Evolutionary conservation across 306 rosid genomes (phyloP).

Genomic region (Gastrolobium bilobum): DNA sequence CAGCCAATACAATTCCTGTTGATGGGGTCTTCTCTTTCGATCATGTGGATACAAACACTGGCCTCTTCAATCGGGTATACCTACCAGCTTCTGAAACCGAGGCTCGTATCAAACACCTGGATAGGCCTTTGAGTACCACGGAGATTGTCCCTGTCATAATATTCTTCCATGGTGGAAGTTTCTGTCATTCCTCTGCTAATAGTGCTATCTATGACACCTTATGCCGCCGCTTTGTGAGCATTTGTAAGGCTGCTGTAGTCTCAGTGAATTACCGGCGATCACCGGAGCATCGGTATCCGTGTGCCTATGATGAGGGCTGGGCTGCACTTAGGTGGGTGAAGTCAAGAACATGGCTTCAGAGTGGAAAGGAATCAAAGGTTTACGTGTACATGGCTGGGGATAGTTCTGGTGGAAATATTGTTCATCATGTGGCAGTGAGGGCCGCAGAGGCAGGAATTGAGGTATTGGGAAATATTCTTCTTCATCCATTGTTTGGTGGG

Average conservation of each 20-base stretch:
- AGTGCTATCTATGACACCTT: conserved; percentile 86
- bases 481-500: conserved; percentile 91
- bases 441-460: conserved; percentile 76
- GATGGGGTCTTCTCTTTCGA: conserved; percentile 88
- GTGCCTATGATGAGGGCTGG: conserved; percentile 92
- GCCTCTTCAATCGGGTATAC: conserved; percentile 76
- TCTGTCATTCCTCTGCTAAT: conserved; percentile 89
- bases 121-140: conserved; percentile 71
- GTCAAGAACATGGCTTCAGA: conserved; percentile 78
- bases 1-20: conserved; percentile 72
- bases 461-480: conserved; percentile 82
- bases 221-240: conserved; percentile 74
- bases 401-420: conserved; percentile 91
- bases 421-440: conserved; percentile 78
- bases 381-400: conserved; percentile 85
- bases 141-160: conserved; percentile 78
- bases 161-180: conserved; percentile 94
- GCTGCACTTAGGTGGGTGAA: conserved; percentile 79
- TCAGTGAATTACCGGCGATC: conserved; percentile 88
- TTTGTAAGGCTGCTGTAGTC: conserved; percentile 77
- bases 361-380: conserved; percentile 78
- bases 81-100: conserved; percentile 59
- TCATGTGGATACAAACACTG: conserved; percentile 68
- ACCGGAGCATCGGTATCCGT: conserved; percentile 82
- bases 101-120: conserved; percentile 59